Base-by-base conservation (phyloP, 352 stramenopile genomes). In the Globisporangium lucens region DNA sequence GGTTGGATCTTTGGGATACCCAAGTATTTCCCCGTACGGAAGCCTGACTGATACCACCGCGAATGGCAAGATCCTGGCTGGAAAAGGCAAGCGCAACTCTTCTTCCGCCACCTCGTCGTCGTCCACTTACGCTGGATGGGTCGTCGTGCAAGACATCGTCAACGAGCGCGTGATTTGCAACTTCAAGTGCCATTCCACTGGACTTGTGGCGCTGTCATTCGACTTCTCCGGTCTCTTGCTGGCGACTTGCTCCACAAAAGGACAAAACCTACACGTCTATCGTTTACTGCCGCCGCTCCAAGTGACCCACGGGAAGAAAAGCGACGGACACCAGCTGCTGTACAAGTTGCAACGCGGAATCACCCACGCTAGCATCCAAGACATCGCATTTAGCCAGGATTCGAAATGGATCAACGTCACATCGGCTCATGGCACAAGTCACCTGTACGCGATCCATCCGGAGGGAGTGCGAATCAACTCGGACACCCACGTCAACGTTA, bases 281-380 rank as follows among this genome's bases (percentile, higher is more conserved):
- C 82, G 87, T 2, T 68, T 97, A 15, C 62, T 91, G 3, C 84
- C 85, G 7, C 83, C 86, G 1, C 68, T 94, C 27, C 77, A 82
- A 52, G 63, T 65, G 2, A 69, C 33, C 5, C 27, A 59, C 36
- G 57, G 55, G 6, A 65, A 65, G 56, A 61, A 38, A 17, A 56
- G 30, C 35, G 53, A 68, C 15, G 43, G 43, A 4, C 69, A 85
- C 33, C 82, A 89, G 61, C 74, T 97, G 9, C 56, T 95, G 47
- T 97, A 95, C 79, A 93, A 93, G 62, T 76, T 97, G 33, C 87
- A 94, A 63, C 89, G 89, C 43, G 89, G 89, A 33, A 95, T 95
- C 63, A 97, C 89, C 0, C 84, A 92, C 67, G 89, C 87, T 1
- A 92, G 75, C 59, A 95, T 97, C 65, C 84, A 89, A 29, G 75